phyloP scores from a whole-genome alignment of 2,329 filamentous ascomycete genomes.

The Parascedosporium putredinis region DNA sequence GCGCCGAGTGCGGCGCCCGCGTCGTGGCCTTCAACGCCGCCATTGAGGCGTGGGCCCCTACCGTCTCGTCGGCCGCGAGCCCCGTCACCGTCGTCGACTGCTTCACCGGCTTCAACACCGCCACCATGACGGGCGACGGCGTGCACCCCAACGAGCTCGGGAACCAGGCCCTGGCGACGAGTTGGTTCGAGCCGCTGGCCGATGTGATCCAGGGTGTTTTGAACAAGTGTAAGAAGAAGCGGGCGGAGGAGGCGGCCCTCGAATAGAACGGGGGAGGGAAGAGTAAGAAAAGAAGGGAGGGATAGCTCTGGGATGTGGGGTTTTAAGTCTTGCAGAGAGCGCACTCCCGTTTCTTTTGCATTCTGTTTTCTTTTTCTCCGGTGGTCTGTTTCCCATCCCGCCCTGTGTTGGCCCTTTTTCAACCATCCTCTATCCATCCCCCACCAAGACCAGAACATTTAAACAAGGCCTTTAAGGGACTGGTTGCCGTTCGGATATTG shows the following conservation, averaged over 20 bases:
- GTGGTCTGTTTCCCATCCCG: too few species aligned
- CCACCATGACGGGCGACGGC: constrained; percentile 20
- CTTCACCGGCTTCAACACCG: constrained; percentile 21
- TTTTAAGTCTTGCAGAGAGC: too few species aligned
- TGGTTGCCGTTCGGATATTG: too few species aligned
- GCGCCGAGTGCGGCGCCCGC: constrained; percentile 16
- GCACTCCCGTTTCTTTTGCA: too few species aligned
- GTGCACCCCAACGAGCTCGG: constrained; percentile 22
- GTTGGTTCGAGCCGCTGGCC: constrained; percentile 17
- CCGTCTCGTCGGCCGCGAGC: constrained; percentile 16
- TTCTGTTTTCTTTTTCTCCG: too few species aligned
- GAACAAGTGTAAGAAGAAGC: neutral
- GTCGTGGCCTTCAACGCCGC: constrained; percentile 18
- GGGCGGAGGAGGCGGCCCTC: neutral
- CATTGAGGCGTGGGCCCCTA: constrained; percentile 20
- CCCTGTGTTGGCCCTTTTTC: too few species aligned
- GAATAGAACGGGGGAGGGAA: neutral
- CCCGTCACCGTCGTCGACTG: constrained; percentile 24
- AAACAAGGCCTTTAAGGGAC: too few species aligned
- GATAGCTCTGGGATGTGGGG: too few species aligned
- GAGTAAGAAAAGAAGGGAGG: too few species aligned
- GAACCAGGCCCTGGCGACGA: constrained; percentile 19
- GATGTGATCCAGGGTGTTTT: constrained; percentile 6
- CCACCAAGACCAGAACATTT: too few species aligned
- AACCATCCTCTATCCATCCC: too few species aligned